These are phyloP conservation scores for Coniochaeta sp. DNA, from an alignment of 2,329 filamentous ascomycete genomes.

Conservation along the genomic window DNA sequence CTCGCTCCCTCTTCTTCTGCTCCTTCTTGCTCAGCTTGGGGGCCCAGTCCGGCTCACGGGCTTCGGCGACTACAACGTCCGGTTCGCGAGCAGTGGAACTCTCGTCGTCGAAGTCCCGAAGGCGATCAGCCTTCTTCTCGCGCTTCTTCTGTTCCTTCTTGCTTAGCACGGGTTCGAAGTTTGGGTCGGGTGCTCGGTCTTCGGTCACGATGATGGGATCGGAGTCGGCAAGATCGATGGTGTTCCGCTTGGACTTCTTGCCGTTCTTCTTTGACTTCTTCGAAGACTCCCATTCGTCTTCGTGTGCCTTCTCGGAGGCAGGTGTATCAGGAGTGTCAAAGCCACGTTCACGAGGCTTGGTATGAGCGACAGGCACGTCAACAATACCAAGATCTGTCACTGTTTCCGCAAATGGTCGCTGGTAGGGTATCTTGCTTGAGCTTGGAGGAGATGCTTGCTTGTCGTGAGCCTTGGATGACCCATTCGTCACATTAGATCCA, in stretches of 20 bases:
- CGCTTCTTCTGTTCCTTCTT: constrained; percentile 44
- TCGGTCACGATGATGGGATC: background rate
- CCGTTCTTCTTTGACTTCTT: constrained; percentile 22
- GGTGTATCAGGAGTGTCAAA: constrained; percentile 41
- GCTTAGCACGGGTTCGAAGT: constrained; percentile 26
- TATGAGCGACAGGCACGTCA: constrained; percentile 11
- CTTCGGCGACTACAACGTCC: background rate
- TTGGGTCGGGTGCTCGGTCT: constrained; percentile 13
- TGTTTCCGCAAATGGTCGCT: constrained; percentile 42
- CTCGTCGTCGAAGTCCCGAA: constrained; percentile 18
- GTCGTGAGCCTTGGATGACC: background rate
- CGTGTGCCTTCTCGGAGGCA: constrained; percentile 23
- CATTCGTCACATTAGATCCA: constrained; percentile 37
- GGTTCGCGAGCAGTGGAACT: constrained; percentile 3
- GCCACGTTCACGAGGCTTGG: constrained; percentile 25
- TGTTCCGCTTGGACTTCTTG: constrained; percentile 28
- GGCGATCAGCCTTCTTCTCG: constrained; percentile 33
- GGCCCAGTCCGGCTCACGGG: background rate
- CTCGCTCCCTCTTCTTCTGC: constrained; percentile 12
- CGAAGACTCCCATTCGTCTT: constrained; percentile 15
- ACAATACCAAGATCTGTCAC: constrained; percentile 26
- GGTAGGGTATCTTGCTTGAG: constrained; percentile 31
- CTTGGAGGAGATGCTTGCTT: background rate
- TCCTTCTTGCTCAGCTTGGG: constrained; percentile 25
- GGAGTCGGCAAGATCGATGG: background rate